Base-by-base conservation (phyloP, 192 early-diverging fungal genomes). In the Coemansia sp. region DNA sequence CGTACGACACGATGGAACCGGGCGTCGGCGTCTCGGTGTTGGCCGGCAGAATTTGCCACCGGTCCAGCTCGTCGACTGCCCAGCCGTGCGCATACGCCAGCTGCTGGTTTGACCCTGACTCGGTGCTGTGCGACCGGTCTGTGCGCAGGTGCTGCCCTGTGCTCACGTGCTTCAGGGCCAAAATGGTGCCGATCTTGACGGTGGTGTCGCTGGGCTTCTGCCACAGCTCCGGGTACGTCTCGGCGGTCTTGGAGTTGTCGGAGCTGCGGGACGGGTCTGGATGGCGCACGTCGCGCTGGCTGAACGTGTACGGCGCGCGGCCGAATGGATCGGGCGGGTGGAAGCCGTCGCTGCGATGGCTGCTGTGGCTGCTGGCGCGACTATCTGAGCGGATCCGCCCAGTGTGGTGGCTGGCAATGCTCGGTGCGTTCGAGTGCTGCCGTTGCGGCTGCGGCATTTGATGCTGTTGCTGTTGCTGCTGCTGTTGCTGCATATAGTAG, bases 161-260 rank as follows among this genome's bases (percentile, higher is more conserved):
- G 57, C 73, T 78, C 59, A 72, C 74, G 62, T 87, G 86, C 73
- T 87, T 86, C 12, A 87, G 72, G 50, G 83, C 70, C 5, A 87
- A 62, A 63, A 82, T 63, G 40, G 71, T 72, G 49, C 82, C 82
- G 37, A 77, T 69, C 66, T 81, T 76, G 60, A 83, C 57, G 53
- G 69, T 72, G 2, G 61, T 59, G 56, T 83, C 82, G 55, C 56
- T 59, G 23, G 64, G 64, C 48, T 56, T 57, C 65, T 79, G 77
- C 26, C 65, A 65, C 52, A 79, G 60, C 60, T 71, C 71, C 15
- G 77, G 77, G 53, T 79, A 79, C 5, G 62, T 65, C 38, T 74
- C 50, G 5, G 77, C 71, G 2, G 77, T 79, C 3, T 40, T 12
- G 4, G 76, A 79, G 60, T 66, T 63, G 36, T 69, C 70, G 4